A percentile compares a stretch with the other conserved stretches of the same genome.
These are phyloP conservation scores for Sesbania bispinosa DNA, from an alignment of 306 rosid genomes.

Conservation along the genomic window DNA sequence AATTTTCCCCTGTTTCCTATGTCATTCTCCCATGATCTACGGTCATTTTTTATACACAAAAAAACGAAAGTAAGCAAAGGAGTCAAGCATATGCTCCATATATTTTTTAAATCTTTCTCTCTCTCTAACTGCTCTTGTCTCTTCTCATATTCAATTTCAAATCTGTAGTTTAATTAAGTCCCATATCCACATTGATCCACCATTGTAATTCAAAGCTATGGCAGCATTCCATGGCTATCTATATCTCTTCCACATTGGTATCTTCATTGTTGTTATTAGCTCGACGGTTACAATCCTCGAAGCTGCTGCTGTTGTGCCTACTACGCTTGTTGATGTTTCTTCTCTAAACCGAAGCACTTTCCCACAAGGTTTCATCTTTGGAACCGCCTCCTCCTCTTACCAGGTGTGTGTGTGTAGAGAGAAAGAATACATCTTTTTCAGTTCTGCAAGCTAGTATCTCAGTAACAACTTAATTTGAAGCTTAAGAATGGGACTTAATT, in stretches of 20 bases:
- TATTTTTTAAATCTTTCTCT: no score
- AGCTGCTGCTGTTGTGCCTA: neutral
- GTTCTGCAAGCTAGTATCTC: no score
- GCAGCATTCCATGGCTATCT: neutral
- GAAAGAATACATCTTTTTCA: no score
- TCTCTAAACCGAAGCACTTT: constrained; percentile 29
- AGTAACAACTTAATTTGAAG: no score
- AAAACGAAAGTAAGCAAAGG: no score
- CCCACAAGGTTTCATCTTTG: constrained; percentile 32
- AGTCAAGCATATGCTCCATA: no score
- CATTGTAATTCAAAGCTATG: no score
- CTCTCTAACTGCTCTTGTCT: no score
- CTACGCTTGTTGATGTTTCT: constrained; percentile 1
- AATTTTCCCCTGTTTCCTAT: no score
- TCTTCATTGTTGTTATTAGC: constrained; percentile 4
- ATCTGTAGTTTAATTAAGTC: neutral
- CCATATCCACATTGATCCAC: neutral
- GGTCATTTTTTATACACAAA: no score
- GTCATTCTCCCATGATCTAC: no score
- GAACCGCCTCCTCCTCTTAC: constrained; percentile 34
- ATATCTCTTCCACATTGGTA: constrained; percentile 1
- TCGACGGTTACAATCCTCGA: neutral
- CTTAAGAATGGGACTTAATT: neutral
- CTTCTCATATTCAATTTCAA: neutral
- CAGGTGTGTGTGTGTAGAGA: constrained; percentile 5